Base-by-base conservation (phyloP, 495 filamentous ascomycete genomes). In the Chaetomium cochliodes region DNA sequence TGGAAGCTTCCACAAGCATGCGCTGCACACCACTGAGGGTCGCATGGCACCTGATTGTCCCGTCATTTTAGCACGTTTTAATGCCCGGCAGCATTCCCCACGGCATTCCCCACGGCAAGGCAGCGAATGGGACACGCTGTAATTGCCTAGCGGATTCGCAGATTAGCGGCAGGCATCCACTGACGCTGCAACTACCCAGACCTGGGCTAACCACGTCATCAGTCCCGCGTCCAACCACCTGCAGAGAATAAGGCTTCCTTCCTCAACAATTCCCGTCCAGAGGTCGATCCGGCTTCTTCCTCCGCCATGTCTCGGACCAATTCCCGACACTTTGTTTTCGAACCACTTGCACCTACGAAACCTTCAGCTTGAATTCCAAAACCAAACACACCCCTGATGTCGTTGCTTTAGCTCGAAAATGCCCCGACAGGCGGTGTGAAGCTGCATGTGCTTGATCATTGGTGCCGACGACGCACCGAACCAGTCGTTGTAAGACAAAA, bases 121-220 rank as follows among this genome's bases (percentile, higher is more conserved):
- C 54, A 33, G 37, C 54, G 28, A 58, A 65, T 58, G 23, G 26
- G 25, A 37, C 26, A 33, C 23, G 37, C 46, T 33, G 46, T 6
- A 39, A 46, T 30, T 30, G n/a, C n/a, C n/a, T n/a, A n/a, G n/a
- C n/a, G n/a, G 6, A 30, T 30, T 30, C 6, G 3, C 28, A n/a
- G n/a, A n/a, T 4, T 9, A 25, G 33, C 46, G 54, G 56, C 63
- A 65, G 63, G 63, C 63, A 65, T 46, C 53, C 42, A n/a, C 56
- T 65, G 46, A 39, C 30, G 23, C 41, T 13, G 18, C 28, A 30
- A 6, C 46, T 6, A 7, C n/a, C n/a, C n/a, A n/a, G n/a, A n/a
- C n/a, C n/a, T n/a, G n/a, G 37, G 33, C 54, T 2, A 41, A 65
- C 63, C 63, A 65, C 63, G 63, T 63, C 61, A 64, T 64, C 46